Percentiles rank a stretch among this genome's conserved stretches.
Conservation (phyloP, 2,329 filamentous ascomycete genomes). For the Alternaria infectoria region DNA sequence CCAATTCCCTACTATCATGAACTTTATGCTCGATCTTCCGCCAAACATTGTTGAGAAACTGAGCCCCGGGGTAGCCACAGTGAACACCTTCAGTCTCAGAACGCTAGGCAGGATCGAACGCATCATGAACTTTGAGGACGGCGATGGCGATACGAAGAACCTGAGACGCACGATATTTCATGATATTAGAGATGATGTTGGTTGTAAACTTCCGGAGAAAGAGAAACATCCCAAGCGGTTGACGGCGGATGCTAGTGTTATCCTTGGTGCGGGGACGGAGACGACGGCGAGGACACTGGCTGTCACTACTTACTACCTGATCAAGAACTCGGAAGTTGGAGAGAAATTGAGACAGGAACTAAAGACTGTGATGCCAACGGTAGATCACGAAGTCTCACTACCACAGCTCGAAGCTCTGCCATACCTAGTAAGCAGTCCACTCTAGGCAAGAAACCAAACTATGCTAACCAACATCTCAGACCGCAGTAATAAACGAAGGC, state of each 20-base stretch:
- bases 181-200: not conserved
- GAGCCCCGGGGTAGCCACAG: not conserved
- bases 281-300: constrained; percentile 34
- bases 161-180: not conserved
- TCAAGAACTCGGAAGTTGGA: not conserved
- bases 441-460: not conserved
- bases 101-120: not conserved
- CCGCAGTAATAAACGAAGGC: constrained; percentile 13
- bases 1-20: not conserved
- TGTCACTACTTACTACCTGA: not conserved
- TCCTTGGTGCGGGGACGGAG: constrained; percentile 42
- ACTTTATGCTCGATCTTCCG: not conserved
- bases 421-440: not conserved
- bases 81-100: not conserved
- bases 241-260: constrained; percentile 35
- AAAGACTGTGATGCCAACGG: not conserved
- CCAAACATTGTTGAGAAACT: not conserved
- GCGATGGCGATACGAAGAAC: not conserved
- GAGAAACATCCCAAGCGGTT: constrained; percentile 27
- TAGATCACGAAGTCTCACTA: not conserved
- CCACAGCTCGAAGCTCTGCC: not conserved
- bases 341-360: not conserved
- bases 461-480: not conserved
- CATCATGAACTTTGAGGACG: not conserved
- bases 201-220: constrained; percentile 14